Evolutionary conservation across 345 rosid genomes (phyloP).

Genomic region (Lepidium didymum): DNA sequence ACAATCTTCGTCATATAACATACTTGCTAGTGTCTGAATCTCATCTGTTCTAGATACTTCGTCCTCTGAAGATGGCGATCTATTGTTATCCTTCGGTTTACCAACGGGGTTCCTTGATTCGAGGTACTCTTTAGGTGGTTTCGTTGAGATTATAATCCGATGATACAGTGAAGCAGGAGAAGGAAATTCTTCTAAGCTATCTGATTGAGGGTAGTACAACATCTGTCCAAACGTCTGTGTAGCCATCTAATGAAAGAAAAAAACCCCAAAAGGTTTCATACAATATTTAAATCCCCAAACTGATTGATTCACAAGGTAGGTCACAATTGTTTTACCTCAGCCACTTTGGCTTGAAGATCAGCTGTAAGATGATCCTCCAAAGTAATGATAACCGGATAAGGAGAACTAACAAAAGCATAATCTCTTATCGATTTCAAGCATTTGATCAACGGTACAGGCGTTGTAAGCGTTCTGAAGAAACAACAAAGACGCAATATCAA

Average conservation of each 20-base stretch:
- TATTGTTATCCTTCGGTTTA: constrained; percentile 29
- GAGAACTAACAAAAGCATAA: constrained; percentile 66
- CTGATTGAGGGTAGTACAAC: constrained; percentile 60
- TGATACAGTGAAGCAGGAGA: constrained; percentile 67
- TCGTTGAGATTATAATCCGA: constrained; percentile 82
- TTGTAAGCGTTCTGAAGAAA: constrained; percentile 62
- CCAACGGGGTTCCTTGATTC: constrained; percentile 34
- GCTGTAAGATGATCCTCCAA: constrained; percentile 91
- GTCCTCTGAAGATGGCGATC: constrained; percentile 39
- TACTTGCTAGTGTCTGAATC: constrained; percentile 24
- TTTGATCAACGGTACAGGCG: constrained; percentile 66
- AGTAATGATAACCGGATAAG: constrained; percentile 85
- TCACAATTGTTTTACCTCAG: constrained; percentile 44
- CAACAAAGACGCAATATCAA: neutral
- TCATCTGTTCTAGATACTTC: constrained; percentile 31
- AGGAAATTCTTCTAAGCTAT: constrained; percentile 63
- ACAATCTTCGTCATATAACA: constrained; percentile 21
- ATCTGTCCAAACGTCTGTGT: constrained; percentile 61
- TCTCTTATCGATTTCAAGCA: constrained; percentile 75
- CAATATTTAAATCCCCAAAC: neutral
- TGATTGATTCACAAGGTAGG: neutral
- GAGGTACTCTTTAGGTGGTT: constrained; percentile 86
- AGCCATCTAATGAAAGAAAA: constrained; percentile 44
- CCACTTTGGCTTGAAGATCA: constrained; percentile 89
- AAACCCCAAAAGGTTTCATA: neutral